Base-by-base conservation (phyloP, 306 rosid species). In the Astragalus glycyphyllos region DNA sequence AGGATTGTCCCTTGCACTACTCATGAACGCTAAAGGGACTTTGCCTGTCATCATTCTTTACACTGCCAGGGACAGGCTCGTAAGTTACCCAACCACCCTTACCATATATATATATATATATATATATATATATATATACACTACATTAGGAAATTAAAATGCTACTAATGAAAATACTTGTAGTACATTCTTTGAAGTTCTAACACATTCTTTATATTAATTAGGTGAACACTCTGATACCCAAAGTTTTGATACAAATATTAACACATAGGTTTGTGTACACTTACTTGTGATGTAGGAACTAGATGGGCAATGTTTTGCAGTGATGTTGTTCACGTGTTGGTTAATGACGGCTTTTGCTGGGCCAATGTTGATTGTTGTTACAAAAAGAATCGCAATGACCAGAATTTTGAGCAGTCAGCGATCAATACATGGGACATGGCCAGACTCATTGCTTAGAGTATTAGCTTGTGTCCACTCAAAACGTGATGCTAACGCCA, bases 1-100 rank as follows among this genome's bases (percentile, higher is more conserved):
- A 58, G 78, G 78, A 23, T 51, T 82, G 0, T 69, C 83, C 15
- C 72, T 82, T 51, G 83, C 83, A 4, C 6, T 75, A 6, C 78
- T 82, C 75, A 58, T 78, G 83, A 82, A 82, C 29, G 64, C 80
- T 53, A 82, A 82, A 82, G 86, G 86, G 35, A 67, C 37, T 0
- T 10, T 74, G 69, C 37, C 86, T 7, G 7, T 82, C n/a, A 58
- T 82, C 45, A 7, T 67, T 65, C 74, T 82, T 1, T 12, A 10
- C 45, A 23, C 38, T 7, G 83, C 77, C 68, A 70, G 77, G 65
- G 80, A 82, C 74, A 82, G 65, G 31, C 40, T 16, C 1, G 86
- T 82, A 65, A 82, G 83, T 37, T 65, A 57, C 66, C n/a, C n/a
- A n/a, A n/a, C n/a, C n/a, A n/a, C n/a, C n/a, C n/a, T n/a, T n/a